Evolutionary conservation across 2,329 filamentous ascomycete species (phyloP).

Genomic region (Tolypocladium pustulatum): DNA sequence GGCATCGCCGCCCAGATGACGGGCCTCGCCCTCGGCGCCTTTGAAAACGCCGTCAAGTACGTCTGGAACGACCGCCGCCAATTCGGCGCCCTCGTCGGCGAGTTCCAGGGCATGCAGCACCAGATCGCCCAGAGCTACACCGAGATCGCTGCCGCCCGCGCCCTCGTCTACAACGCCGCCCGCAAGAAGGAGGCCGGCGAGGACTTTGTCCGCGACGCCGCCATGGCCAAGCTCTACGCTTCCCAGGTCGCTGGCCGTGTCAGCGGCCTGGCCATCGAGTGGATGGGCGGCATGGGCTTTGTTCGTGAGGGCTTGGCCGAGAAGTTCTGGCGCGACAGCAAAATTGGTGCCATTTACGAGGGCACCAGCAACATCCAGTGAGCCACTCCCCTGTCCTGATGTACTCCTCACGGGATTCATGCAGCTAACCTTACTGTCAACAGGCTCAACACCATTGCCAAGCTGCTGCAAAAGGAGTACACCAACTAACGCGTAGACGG

Average conservation of each 20-base stretch:
- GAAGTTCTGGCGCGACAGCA: slow-evolving; percentile 96
- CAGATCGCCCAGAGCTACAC: slow-evolving; percentile 94
- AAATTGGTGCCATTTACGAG: slow-evolving; percentile 97
- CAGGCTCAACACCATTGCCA: slow-evolving; percentile 53
- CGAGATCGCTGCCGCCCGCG: slow-evolving; percentile 83
- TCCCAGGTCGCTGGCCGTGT: slow-evolving; percentile 88
- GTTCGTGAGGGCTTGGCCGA: slow-evolving; percentile 92
- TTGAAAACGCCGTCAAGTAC: slow-evolving; percentile 86
- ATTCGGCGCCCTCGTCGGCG: slow-evolving; percentile 85
- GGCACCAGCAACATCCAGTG: slow-evolving; percentile 72
- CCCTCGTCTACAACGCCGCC: slow-evolving; percentile 89
- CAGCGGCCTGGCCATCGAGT: slow-evolving; percentile 79
- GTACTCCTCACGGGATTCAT: not conserved
- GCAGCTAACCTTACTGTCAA: not conserved
- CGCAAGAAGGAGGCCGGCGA: slow-evolving; percentile 97
- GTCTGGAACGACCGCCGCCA: slow-evolving; percentile 98
- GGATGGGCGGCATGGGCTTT: slow-evolving; percentile 99
- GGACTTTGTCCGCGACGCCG: slow-evolving; percentile 89
- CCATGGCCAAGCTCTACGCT: slow-evolving; percentile 95
- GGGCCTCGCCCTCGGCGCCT: slow-evolving; percentile 84
- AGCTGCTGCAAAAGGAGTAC: slow-evolving; percentile 52
- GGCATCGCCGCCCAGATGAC: slow-evolving; percentile 99
- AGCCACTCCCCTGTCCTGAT: slow-evolving; percentile 13
- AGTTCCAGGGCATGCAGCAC: slow-evolving; percentile 99
- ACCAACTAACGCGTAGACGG: slow-evolving; percentile 22